Base-by-base conservation (phyloP, 192 early-diverging fungal genomes). In the Backusella sp. region DNA sequence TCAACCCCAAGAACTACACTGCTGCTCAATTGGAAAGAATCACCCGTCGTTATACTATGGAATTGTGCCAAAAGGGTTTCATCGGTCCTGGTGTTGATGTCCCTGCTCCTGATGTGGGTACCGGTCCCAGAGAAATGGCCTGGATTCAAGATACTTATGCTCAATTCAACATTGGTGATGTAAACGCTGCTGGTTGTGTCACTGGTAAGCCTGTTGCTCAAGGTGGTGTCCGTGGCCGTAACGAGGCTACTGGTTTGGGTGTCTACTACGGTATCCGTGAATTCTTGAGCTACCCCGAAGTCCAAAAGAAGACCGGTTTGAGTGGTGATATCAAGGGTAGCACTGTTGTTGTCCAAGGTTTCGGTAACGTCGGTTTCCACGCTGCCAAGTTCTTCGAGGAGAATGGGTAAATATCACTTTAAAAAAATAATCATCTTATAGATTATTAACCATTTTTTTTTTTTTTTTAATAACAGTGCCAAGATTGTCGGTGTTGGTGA, bases 141-240 rank as follows among this genome's bases (percentile, higher is more conserved):
- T 95, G 94, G 94, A 93, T 95, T 62, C 88, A 91, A 80, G 94
- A 95, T 68, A 95, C 94, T 11, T 95, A 92, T 79, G 89, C 92
- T 74, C 93, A 95, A 82, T 93, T 95, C 81, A 89, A 93, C 84
- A 84, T 91, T 4, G 84, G 87, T 71, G 94, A 95, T 79, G 93
- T 94, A 23, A 91, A 93, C 69, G 88, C 91, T n/a, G 90, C 89
- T 66, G 94, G 88, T 52, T 93, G 91, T 81, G 94, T 95, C 53
- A 95, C 94, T 11, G 94, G 94, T 44, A 95, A 95, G 78, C 92
- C 93, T 21, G 79, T 95, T 73, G 86, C 88, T 21, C 86, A 89
- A 76, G 94, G 94, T 68, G 94, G 94, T 66, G 94, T 95, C 34
- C 90, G 94, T 46, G 94, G 94, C 6, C 89, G 94, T 68, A 94